phyloP scores from a whole-genome alignment of 441 rosid species.

The Lepidium campestre region DNA sequence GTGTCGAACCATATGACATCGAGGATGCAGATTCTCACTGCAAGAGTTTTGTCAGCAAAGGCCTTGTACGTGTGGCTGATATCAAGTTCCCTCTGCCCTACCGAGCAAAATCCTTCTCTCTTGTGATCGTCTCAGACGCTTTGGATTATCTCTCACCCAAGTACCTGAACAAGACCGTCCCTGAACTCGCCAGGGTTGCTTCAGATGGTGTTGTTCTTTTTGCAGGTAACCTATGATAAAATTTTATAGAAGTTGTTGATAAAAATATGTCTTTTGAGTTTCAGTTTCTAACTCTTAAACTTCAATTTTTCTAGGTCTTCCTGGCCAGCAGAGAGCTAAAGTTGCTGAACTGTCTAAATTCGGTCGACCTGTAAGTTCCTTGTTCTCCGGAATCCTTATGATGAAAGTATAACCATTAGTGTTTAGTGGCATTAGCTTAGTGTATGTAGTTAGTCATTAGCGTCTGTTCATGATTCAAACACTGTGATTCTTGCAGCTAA shows the following conservation, averaged over 20 bases:
- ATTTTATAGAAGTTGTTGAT: background rate
- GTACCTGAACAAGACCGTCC: conserved; percentile 61
- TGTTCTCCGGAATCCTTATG: background rate
- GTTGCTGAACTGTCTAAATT: conserved; percentile 60
- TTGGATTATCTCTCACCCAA: conserved; percentile 65
- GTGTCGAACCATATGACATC: conserved; percentile 65
- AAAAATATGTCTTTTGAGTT: background rate
- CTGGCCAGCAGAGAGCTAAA: conserved; percentile 61
- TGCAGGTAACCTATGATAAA: conserved; percentile 35
- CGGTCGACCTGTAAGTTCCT: conserved; percentile 56
- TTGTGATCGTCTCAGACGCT: conserved; percentile 64
- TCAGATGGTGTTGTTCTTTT: conserved; percentile 61
- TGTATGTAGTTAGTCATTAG: conserved; percentile 3
- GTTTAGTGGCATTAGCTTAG: background rate
- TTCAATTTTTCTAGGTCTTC: conserved; percentile 35
- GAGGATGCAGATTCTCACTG: conserved; percentile 64
- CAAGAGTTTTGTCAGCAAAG: conserved; percentile 58
- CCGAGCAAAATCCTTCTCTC: conserved; percentile 60
- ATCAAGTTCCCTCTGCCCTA: conserved; percentile 68
- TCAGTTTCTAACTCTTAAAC: conserved; percentile 2
- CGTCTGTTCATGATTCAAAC: background rate
- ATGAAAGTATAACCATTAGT: background rate
- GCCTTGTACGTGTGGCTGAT: conserved; percentile 68
- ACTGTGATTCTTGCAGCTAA: background rate
- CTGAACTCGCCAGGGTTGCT: conserved; percentile 64